These are phyloP conservation scores for Dactylonectria estremocensis DNA, from an alignment of 2,329 filamentous ascomycete genomes.

Conservation along the genomic window DNA sequence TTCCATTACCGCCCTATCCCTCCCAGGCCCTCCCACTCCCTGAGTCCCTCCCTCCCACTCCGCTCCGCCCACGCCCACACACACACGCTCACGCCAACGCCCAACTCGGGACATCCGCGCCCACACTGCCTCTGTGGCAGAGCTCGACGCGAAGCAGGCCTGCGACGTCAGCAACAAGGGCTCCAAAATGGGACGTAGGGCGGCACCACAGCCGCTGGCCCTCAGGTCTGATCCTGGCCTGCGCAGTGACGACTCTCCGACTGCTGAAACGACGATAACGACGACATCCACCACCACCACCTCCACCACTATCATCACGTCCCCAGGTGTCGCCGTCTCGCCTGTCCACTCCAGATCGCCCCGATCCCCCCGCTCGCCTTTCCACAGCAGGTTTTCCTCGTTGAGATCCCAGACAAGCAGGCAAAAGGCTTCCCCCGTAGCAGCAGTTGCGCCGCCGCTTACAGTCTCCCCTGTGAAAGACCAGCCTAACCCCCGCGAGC, in stretches of 20 bases:
- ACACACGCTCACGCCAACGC: slow-evolving; percentile 42
- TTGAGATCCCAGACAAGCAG: slow-evolving; percentile 45
- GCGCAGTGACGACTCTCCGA: slow-evolving; percentile 48
- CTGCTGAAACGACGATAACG: slow-evolving; percentile 49
- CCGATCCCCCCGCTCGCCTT: slow-evolving; percentile 63
- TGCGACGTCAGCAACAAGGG: slow-evolving; percentile 47
- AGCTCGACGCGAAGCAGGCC: slow-evolving; percentile 44
- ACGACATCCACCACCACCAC: slow-evolving; percentile 37
- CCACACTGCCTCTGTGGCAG: slow-evolving; percentile 39
- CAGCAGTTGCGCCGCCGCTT: slow-evolving; percentile 32
- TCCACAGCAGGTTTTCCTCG: slow-evolving; percentile 59
- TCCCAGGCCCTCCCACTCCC: no score
- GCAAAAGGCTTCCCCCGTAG: slow-evolving; percentile 35
- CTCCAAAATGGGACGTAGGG: slow-evolving; percentile 69
- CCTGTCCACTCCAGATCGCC: slow-evolving; percentile 57
- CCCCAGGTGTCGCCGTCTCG: slow-evolving; percentile 47
- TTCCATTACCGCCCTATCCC: slow-evolving; percentile 28
- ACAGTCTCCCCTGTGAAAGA: slow-evolving; percentile 37
- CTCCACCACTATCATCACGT: slow-evolving; percentile 29
- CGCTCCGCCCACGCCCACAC: slow-evolving; percentile 39
- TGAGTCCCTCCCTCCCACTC: slow-evolving; percentile 26
- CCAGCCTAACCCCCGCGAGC: slow-evolving; percentile 45
- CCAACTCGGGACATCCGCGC: slow-evolving; percentile 30
- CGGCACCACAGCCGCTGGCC: slow-evolving; percentile 71
- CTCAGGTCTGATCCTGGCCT: slow-evolving; percentile 60